Conservation (phyloP, 257 asterid genomes). For the Leptodermis oblonga region DNA sequence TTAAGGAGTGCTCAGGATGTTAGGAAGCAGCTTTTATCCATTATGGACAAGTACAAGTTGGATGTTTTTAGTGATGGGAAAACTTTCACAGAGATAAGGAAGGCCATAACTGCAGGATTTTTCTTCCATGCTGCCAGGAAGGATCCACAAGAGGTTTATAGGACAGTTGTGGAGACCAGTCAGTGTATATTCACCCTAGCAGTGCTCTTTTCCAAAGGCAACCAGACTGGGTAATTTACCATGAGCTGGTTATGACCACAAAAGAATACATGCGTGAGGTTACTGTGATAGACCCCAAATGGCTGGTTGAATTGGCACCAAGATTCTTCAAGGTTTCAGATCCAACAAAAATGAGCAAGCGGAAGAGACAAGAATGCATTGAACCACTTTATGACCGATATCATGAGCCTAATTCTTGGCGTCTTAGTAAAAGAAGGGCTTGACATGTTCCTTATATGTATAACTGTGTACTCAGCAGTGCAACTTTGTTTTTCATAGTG, state of each 20-base stretch:
- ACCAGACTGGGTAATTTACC: slow-evolving; percentile 96
- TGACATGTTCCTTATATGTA: slow-evolving; percentile 14
- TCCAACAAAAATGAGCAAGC: slow-evolving; percentile 94
- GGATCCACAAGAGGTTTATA: slow-evolving; percentile 92
- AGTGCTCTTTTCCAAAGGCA: slow-evolving; percentile 89
- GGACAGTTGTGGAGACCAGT: slow-evolving; percentile 83
- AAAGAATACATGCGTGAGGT: slow-evolving; percentile 98
- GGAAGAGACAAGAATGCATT: slow-evolving; percentile 93
- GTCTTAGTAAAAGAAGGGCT: slow-evolving; percentile 92
- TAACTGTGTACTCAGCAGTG: not conserved
- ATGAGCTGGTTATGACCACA: slow-evolving; percentile 90
- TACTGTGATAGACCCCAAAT: slow-evolving; percentile 80
- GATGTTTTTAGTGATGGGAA: slow-evolving; percentile 85
- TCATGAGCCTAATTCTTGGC: slow-evolving; percentile 95
- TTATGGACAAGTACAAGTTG: slow-evolving; percentile 91
- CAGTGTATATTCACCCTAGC: slow-evolving; percentile 95
- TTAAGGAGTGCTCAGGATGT: slow-evolving; percentile 91
- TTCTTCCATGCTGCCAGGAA: slow-evolving; percentile 86
- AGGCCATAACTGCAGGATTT: slow-evolving; percentile 92
- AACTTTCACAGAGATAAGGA: slow-evolving; percentile 73
- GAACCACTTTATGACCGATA: slow-evolving; percentile 93
- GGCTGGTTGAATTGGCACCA: slow-evolving; percentile 98
- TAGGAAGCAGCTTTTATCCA: slow-evolving; percentile 78
- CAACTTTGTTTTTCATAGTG: not conserved
- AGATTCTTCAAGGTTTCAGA: slow-evolving; percentile 83